phyloP scores from a whole-genome alignment of 1,284 basidiomycete genomes.

The Marasmius oreades region DNA sequence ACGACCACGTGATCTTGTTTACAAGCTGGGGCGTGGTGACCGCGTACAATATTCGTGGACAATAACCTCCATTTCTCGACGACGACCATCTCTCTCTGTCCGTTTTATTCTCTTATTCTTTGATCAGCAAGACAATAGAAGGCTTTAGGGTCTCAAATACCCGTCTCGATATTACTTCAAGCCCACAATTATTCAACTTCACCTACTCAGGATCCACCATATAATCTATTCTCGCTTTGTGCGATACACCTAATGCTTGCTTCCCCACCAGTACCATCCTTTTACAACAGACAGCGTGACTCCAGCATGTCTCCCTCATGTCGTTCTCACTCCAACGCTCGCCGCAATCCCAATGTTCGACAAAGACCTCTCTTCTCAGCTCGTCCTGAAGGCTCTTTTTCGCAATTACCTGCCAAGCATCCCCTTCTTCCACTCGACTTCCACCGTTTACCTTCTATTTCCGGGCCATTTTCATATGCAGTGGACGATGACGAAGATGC shows the following conservation, averaged over 20 bases:
- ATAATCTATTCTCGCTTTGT: conserved; percentile 8
- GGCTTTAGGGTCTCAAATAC: not conserved
- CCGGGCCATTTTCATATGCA: conserved; percentile 34
- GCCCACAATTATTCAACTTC: not conserved
- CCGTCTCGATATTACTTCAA: not conserved
- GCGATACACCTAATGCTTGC: conserved; percentile 33
- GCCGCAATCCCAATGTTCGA: conserved; percentile 50
- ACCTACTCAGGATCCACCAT: not conserved
- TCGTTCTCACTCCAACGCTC: conserved; percentile 35
- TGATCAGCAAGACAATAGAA: not conserved
- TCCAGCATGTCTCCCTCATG: conserved; percentile 42
- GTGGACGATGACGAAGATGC: conserved; percentile 53
- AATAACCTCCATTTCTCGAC: not conserved
- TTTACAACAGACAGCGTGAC: conserved; percentile 32
- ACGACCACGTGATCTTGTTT: conserved; percentile 5
- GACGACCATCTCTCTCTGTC: conserved; percentile 2
- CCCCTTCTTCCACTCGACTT: conserved; percentile 37
- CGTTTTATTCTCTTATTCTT: not conserved
- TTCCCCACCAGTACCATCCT: conserved; percentile 34
- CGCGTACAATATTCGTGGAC: not conserved
- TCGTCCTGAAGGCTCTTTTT: conserved; percentile 47
- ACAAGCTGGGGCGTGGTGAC: not conserved
- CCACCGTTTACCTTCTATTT: conserved; percentile 31
- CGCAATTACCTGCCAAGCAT: conserved; percentile 50
- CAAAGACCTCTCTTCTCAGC: conserved; percentile 35